Conservation (phyloP, 2,329 filamentous ascomycete genomes). For the Uncinocarpus reesii region DNA sequence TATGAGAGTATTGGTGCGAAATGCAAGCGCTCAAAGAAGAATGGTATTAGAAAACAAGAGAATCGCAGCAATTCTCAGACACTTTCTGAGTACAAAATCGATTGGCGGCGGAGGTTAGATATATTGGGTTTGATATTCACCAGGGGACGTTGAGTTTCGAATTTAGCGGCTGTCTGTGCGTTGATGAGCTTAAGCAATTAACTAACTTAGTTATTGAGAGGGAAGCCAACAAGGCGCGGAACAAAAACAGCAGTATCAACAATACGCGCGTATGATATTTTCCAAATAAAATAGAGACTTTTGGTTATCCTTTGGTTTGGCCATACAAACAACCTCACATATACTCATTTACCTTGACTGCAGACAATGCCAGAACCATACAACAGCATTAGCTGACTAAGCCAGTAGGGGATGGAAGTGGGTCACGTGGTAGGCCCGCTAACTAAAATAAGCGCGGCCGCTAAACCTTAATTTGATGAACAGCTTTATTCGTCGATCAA, state of each 20-base stretch:
- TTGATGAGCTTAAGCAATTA: too few species aligned
- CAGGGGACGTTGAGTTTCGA: background rate
- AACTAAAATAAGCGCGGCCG: background rate
- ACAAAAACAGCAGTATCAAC: too few species aligned
- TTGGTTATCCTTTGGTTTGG: too few species aligned
- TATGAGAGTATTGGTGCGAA: background rate
- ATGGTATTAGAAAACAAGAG: background rate
- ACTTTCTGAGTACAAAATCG: background rate
- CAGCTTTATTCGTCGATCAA: constrained; percentile 7
- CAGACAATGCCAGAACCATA: too few species aligned
- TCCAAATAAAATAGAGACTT: too few species aligned
- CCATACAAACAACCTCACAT: too few species aligned
- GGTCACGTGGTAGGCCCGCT: constrained; percentile 1
- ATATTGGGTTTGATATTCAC: constrained; percentile 2
- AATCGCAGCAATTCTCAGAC: background rate
- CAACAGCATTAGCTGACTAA: too few species aligned
- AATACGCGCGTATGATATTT: too few species aligned
- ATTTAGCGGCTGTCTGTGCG: constrained; percentile 4
- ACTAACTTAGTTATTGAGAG: too few species aligned
- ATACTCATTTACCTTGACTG: too few species aligned
- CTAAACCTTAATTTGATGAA: constrained; percentile 9
- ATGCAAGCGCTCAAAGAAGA: background rate
- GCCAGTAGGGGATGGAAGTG: too few species aligned
- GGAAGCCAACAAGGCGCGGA: too few species aligned
- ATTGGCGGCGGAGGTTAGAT: background rate